Base-by-base conservation (phyloP, 2,329 filamentous ascomycete species). In the Monilinia fructigena region DNA sequence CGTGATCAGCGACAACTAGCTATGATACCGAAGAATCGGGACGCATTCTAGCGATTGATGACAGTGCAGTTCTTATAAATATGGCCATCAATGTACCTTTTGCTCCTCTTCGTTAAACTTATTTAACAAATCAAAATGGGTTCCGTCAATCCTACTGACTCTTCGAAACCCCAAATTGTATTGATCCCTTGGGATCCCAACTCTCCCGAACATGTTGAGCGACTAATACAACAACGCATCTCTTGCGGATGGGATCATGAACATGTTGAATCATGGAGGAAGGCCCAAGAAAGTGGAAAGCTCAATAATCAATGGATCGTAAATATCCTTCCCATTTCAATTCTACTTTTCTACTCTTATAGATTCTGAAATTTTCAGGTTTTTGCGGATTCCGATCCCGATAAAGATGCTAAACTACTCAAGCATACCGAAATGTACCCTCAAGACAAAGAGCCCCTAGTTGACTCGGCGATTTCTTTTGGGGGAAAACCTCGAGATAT, bases 181-280 rank as follows among this genome's bases (percentile, higher is more conserved):
- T 75, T 83, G 50, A 73, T 83, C 26, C 80, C 81, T 11, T 83
- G 79, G 78, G 80, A 83, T 66, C 73, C 78, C 12, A 71, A 69
- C 20, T 79, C 76, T 55, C 74, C 75, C 11, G 72, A 73, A n/a
- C 81, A 83, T 64, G 72, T 76, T 45, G 68, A 78, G 65, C 75
- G 81, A 48, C 72, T 83, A 72, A 73, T 76, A 50, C 75, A 78
- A 38, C 81, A 83, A 71, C 78, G 81, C 18, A 70, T 81, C 16
- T 78, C 78, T 4, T 83, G 81, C 68, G 79, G 80, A 20, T 83
- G 81, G 81, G 75, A 78, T 52, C 65, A 70, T 16, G 75, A 80
- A 4, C 70, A 76, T 38, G 77, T 83, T 2, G 69, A 72, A 66
- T 52, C 54, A 23, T 71, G 69, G 71, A 66, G 47, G 62, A 50